These are phyloP conservation scores for Neonothopanus nambi DNA, from an alignment of 1,284 basidiomycete species.

Conservation along the genomic window DNA sequence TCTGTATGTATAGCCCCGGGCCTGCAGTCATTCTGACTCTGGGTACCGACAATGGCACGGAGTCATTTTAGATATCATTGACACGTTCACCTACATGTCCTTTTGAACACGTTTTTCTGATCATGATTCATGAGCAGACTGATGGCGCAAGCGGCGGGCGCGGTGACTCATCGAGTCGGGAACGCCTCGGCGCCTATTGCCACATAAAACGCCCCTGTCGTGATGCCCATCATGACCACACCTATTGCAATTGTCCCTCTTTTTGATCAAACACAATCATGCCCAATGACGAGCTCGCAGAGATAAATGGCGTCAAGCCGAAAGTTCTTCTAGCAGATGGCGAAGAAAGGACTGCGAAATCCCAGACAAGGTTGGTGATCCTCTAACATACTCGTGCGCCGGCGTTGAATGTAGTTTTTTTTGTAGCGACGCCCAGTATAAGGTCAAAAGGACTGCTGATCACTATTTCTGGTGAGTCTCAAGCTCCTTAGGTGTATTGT, in stretches of 20 bases:
- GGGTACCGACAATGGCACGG: too few relatives aligned
- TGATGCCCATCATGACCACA: too few relatives aligned
- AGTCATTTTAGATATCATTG: too few relatives aligned
- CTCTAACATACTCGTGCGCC: neutral
- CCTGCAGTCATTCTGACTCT: too few relatives aligned
- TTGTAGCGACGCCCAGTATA: conserved; percentile 49
- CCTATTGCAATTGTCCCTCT: neutral
- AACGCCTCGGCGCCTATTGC: too few relatives aligned
- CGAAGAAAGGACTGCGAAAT: conserved; percentile 41
- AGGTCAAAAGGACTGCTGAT: conserved; percentile 51
- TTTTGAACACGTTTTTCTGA: too few relatives aligned
- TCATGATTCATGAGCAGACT: too few relatives aligned
- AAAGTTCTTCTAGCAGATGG: conserved; percentile 41
- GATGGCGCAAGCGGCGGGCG: too few relatives aligned
- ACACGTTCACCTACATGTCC: too few relatives aligned
- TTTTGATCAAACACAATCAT: conserved; percentile 12
- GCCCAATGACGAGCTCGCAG: conserved; percentile 41
- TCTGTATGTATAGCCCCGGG: too few relatives aligned
- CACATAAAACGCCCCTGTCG: too few relatives aligned
- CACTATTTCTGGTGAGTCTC: conserved; percentile 53
- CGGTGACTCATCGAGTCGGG: too few relatives aligned
- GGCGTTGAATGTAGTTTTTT: neutral
- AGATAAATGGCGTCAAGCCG: conserved; percentile 49
- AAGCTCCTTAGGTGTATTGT: neutral
- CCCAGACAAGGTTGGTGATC: conserved; percentile 38